Base-by-base conservation (phyloP, 176 grass and related monocot species). In the Areca catechu region DNA sequence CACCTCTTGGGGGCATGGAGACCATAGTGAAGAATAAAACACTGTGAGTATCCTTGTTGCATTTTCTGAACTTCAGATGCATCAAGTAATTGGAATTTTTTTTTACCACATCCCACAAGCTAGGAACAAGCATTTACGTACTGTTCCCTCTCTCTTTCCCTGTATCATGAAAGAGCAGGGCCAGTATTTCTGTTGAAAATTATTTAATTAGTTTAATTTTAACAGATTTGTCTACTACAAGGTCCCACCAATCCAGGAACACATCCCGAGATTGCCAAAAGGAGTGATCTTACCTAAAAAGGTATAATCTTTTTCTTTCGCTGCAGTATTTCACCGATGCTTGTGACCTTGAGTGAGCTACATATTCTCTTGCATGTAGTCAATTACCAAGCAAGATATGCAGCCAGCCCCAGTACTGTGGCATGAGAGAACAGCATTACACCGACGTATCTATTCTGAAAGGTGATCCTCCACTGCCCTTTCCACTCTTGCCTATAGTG, bases 211-310 rank as follows among this genome's bases (percentile, higher is more conserved):
- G 20, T 22, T 24, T 20, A 50, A 57, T 51, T 64, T 64, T 43
- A 19, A 20, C 58, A 80, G 78, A 80, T 63, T 61, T 69, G 71
- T 64, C 17, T 74, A 80, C 57, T 74, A 74, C 57, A 80, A 69
- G 62, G 56, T 29, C 30, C 77, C 78, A 62, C 65, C 63, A 28
- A 19, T 50, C 10, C 78, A 74, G 51, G 54, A 24, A 28, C 78
- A 80, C 48, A 80, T 80, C 18, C n/a, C 78, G 24, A 74, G 52
- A 58, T 9, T 74, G 60, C 64, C 71, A 69, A 20, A 29, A 57
- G 78, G 78, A 49, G 58, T 50, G 43, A 64, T 12, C 19, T 63
- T 80, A 54, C 78, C 71, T 18, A 19, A 68, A 28, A 74, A 80
- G 71, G 78, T 80, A 74, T 53, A 17, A 30, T 23, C n/a, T 29